These are phyloP conservation scores for Leccinum boreale DNA, from an alignment of 768 basidiomycete genomes.

Conservation along the genomic window DNA sequence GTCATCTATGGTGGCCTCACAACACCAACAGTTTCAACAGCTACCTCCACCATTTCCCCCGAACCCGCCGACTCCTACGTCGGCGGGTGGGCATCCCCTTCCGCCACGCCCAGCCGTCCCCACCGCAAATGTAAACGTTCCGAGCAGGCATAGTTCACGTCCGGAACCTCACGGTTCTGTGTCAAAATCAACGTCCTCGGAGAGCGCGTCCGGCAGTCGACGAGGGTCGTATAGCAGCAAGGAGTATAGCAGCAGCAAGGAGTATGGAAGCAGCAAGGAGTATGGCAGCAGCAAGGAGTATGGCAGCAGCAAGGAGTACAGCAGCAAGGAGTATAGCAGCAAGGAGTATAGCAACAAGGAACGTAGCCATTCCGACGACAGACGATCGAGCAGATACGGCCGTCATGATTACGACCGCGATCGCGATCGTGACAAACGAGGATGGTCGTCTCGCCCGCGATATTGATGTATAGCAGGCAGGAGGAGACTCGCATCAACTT, in stretches of 20 bases:
- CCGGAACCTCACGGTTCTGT: slow-evolving; percentile 17
- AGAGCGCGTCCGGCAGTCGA: slow-evolving; percentile 9
- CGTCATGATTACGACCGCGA: slow-evolving; percentile 5
- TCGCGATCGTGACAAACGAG: slow-evolving; percentile 5
- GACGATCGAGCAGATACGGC: slow-evolving; percentile 12
- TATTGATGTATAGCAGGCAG: neutral
- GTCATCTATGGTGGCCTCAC: neutral
- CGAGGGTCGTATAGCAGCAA: slow-evolving; percentile 14
- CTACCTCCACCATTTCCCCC: neutral
- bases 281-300: neutral
- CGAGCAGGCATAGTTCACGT: slow-evolving; percentile 9
- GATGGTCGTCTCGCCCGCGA: slow-evolving; percentile 7
- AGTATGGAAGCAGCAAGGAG: neutral
- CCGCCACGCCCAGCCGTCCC: slow-evolving; percentile 15
- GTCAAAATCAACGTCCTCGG: slow-evolving; percentile 17
- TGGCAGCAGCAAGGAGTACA: neutral
- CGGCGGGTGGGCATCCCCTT: slow-evolving; percentile 3
- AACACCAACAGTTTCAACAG: neutral
- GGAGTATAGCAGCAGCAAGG: neutral
- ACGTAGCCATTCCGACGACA: slow-evolving; percentile 18
- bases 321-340: neutral
- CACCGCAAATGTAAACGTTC: neutral
- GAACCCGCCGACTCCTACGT: neutral
- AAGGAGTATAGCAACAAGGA: neutral
- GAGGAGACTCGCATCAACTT: neutral